phyloP scores from a whole-genome alignment of 257 asterid genomes.

The Solanum piurae region DNA sequence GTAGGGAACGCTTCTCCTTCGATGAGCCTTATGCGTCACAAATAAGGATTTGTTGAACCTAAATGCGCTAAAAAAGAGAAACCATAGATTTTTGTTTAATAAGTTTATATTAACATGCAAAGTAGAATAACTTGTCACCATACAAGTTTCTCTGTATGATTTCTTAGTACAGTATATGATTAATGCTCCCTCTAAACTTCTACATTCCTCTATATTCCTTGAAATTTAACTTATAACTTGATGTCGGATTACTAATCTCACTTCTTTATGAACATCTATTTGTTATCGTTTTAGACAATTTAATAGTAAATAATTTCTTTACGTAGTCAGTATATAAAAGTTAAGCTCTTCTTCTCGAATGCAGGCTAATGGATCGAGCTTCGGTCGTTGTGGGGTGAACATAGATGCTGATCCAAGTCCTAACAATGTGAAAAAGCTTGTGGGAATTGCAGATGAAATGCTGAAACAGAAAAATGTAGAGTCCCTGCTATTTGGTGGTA shows the following conservation, averaged over 20 bases:
- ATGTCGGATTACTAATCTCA: neutral
- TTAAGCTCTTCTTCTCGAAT: neutral
- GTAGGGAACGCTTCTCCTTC: neutral
- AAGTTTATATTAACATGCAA: neutral
- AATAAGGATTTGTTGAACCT: neutral
- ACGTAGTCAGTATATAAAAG: neutral
- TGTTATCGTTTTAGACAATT: neutral
- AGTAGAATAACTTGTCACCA: neutral
- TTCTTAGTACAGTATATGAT: neutral
- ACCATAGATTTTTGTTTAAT: neutral
- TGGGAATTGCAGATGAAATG: constrained; percentile 66
- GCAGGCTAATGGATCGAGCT: constrained; percentile 69
- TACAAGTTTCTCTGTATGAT: neutral
- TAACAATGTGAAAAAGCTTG: constrained; percentile 39
- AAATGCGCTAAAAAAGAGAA: neutral
- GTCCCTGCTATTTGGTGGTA: constrained; percentile 57
- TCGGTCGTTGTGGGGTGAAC: constrained; percentile 37
- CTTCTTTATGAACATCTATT: neutral
- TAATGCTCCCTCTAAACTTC: neutral
- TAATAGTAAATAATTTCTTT: neutral
- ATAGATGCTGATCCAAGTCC: constrained; percentile 64
- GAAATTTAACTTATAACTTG: neutral
- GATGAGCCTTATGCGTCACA: neutral
- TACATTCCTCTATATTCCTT: neutral
- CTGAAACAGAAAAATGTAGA: constrained; percentile 64